Conservation (phyloP, 345 rosid species). For the Citrus unshiu region DNA sequence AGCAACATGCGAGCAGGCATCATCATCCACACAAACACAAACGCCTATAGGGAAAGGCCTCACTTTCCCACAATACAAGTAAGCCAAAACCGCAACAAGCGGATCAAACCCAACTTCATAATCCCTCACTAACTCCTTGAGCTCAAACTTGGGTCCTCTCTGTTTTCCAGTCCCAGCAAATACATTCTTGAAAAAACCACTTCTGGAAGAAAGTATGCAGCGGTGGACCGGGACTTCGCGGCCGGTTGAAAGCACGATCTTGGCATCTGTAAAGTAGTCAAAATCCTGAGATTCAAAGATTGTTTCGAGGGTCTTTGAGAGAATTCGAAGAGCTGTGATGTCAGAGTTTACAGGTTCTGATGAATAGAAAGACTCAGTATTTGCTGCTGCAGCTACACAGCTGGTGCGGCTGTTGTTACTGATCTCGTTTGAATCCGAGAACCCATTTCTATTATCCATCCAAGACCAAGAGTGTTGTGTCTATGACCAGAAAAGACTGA, state of each 20-base stretch:
- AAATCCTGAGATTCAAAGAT: conserved; percentile 46
- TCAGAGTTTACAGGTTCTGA: conserved; percentile 28
- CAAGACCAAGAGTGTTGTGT: background rate
- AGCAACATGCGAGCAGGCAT: conserved; percentile 60
- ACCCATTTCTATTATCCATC: conserved; percentile 46
- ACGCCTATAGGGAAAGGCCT: conserved; percentile 42
- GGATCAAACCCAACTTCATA: conserved; percentile 54
- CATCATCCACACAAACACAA: conserved; percentile 65
- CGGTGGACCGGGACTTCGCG: conserved; percentile 65
- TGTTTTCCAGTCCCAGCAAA: conserved; percentile 42
- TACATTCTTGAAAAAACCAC: conserved; percentile 49
- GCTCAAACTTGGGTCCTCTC: conserved; percentile 35
- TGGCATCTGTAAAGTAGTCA: conserved; percentile 63
- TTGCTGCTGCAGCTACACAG: conserved; percentile 30
- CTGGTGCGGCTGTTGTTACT: conserved; percentile 56
- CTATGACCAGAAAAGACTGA: background rate
- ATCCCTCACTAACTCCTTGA: conserved; percentile 59
- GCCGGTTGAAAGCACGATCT: conserved; percentile 44
- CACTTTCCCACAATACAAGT: conserved; percentile 66
- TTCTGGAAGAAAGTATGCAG: conserved; percentile 69
- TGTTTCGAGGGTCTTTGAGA: conserved; percentile 55
- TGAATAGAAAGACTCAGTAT: conserved; percentile 17
- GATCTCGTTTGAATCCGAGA: conserved; percentile 64
- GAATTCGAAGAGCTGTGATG: conserved; percentile 40
- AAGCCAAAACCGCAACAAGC: conserved; percentile 51